Conservation (phyloP, 192 early-diverging fungal genomes). For the Linnemannia schmuckeri region DNA sequence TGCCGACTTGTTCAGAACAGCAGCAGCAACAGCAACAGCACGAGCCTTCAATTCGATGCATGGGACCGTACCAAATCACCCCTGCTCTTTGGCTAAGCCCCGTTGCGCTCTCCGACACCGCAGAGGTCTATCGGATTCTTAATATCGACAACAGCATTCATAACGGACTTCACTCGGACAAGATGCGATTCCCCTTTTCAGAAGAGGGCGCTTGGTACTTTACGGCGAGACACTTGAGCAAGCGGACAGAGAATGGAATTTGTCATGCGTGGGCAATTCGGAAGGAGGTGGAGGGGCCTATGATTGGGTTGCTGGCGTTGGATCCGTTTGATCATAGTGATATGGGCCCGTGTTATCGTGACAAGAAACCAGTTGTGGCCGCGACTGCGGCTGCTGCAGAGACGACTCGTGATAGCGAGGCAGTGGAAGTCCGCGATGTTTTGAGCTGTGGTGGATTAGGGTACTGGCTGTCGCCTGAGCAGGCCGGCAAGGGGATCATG, state of each 20-base stretch:
- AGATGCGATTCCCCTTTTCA: constrained; percentile 30
- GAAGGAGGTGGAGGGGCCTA: background rate
- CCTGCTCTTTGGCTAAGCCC: constrained; percentile 22
- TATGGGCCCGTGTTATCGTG: constrained; percentile 1
- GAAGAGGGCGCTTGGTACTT: constrained; percentile 16
- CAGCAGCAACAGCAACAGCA: background rate
- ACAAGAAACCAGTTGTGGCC: background rate
- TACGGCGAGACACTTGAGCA: constrained; percentile 3
- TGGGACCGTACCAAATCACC: constrained; percentile 23
- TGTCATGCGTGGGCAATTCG: constrained; percentile 35
- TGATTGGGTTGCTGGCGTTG: constrained; percentile 28
- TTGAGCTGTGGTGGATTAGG: constrained; percentile 19
- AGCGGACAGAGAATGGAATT: background rate
- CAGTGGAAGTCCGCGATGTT: background rate
- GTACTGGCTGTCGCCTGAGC: constrained; percentile 37
- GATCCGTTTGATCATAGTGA: constrained; percentile 31
- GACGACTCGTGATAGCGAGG: too few species aligned
- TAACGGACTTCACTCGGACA: constrained; percentile 28
- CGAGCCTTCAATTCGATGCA: constrained; percentile 6
- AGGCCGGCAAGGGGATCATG: constrained; percentile 27
- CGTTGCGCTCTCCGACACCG: constrained; percentile 13
- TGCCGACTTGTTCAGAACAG: background rate
- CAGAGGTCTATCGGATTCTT: constrained; percentile 27
- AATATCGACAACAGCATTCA: constrained; percentile 29
- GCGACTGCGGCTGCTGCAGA: background rate